Conservation (phyloP, 345 rosid species). For the Garcia nutans region DNA sequence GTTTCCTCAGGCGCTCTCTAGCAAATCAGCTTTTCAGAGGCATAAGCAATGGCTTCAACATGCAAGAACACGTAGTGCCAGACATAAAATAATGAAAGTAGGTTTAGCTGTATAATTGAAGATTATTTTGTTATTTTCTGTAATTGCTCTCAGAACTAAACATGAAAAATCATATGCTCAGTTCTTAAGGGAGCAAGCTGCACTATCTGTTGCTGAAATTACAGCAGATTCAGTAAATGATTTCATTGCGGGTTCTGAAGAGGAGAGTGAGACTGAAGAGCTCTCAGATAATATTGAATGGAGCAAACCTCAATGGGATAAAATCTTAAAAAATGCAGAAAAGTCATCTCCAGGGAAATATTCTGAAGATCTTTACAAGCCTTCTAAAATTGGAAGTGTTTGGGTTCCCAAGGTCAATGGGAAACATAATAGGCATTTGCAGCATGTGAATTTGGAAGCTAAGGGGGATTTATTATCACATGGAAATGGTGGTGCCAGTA, state of each 20-base stretch:
- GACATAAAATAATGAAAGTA: conserved; percentile 95
- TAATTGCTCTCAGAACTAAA: conserved; percentile 5
- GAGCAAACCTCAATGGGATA: conserved; percentile 65
- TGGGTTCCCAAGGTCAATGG: conserved; percentile 83
- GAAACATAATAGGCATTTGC: conserved; percentile 66
- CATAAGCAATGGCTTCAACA: conserved; percentile 88
- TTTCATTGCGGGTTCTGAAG: conserved; percentile 70
- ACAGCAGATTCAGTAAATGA: conserved; percentile 68
- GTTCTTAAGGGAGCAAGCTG: conserved; percentile 96
- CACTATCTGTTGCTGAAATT: conserved; percentile 72
- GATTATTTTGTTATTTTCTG: not conserved
- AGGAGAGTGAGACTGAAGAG: conserved; percentile 62
- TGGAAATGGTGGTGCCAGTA: conserved; percentile 64
- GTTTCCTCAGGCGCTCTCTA: conserved; percentile 72
- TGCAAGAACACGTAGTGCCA: conserved; percentile 94
- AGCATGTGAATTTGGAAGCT: conserved; percentile 40
- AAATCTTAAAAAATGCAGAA: conserved; percentile 51
- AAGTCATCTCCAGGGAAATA: conserved; percentile 41
- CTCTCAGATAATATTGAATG: conserved; percentile 40
- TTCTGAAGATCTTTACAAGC: conserved; percentile 29
- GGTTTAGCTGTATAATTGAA: conserved; percentile 12
- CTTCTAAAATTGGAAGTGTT: conserved; percentile 41
- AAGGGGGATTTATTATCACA: conserved; percentile 45
- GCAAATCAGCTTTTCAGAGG: conserved; percentile 86
- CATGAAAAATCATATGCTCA: conserved; percentile 31